Evolutionary conservation across 805 yeast species (phyloP).

Genomic region (Hanseniaspora nectarophila): DNA sequence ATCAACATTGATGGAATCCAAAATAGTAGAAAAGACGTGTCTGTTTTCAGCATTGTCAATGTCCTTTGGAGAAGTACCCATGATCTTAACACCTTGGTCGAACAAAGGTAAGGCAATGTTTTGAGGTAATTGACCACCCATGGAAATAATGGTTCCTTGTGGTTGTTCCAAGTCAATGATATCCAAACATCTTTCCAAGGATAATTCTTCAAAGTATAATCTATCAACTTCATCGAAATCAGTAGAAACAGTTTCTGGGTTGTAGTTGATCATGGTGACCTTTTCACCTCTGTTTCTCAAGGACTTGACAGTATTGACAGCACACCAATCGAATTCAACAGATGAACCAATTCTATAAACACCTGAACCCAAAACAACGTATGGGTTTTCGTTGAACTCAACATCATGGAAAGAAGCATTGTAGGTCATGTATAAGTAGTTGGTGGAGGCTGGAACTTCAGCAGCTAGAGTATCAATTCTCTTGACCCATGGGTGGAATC

Average conservation of each 20-base stretch:
- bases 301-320: slow-evolving; percentile 91
- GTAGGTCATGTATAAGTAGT: slow-evolving; percentile 88
- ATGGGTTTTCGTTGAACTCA: slow-evolving; percentile 80
- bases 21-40: slow-evolving; percentile 93
- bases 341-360: slow-evolving; percentile 98
- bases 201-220: slow-evolving; percentile 88
- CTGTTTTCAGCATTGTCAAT: slow-evolving; percentile 97
- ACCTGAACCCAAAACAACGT: slow-evolving; percentile 94
- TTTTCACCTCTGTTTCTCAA: slow-evolving; percentile 73
- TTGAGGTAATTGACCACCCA: slow-evolving; percentile 99
- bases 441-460: slow-evolving; percentile 93
- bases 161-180: slow-evolving; percentile 86
- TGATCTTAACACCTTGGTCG: slow-evolving; percentile 85
- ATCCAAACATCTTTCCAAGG: slow-evolving; percentile 86
- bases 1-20: slow-evolving; percentile 91
- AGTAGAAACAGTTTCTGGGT: slow-evolving; percentile 98
- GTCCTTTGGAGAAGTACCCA: slow-evolving; percentile 97
- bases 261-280: slow-evolving; percentile 94
- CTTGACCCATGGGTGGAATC: slow-evolving; percentile 82
- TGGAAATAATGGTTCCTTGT: slow-evolving; percentile 83
- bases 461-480: slow-evolving; percentile 98
- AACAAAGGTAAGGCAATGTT: slow-evolving; percentile 87
- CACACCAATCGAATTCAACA: slow-evolving; percentile 99
- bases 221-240: slow-evolving; percentile 98
- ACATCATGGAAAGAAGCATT: slow-evolving; percentile 84